Evolutionary conservation across 768 basidiomycete species (phyloP).

Genomic region (Pisolithus tinctorius): DNA sequence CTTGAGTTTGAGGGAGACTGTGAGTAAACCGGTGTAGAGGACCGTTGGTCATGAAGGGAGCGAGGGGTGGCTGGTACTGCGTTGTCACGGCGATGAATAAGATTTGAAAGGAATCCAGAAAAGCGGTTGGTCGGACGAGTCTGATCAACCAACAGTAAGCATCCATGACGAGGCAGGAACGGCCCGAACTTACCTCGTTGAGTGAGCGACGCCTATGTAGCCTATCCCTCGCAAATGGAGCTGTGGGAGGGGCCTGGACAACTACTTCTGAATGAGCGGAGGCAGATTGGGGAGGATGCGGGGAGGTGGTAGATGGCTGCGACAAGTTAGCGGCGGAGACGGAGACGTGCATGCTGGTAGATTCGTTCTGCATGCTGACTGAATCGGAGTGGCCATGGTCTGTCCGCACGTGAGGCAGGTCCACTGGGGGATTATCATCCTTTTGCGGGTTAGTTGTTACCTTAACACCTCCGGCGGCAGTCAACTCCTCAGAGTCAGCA

Average conservation of each 20-base stretch:
- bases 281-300: conserved; percentile 7
- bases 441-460: conserved; percentile 24
- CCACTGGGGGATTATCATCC: conserved; percentile 24
- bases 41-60: conserved; percentile 29
- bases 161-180: conserved; percentile 1
- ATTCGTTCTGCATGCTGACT: conserved; percentile 55
- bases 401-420: conserved; percentile 32
- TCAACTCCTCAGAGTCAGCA: conserved; percentile 10
- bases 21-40: conserved; percentile 20
- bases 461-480: conserved; percentile 19
- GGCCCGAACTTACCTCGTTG: conserved; percentile 43
- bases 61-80: conserved; percentile 21
- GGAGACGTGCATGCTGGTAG: conserved; percentile 41
- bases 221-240: conserved; percentile 28
- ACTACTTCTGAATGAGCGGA: conserved; percentile 1
- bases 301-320: conserved; percentile 30
- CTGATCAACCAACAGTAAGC: conserved; percentile 25
- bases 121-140: conserved; percentile 63
- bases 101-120: conserved; percentile 78
- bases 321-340: conserved; percentile 34
- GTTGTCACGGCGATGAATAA: conserved; percentile 67
- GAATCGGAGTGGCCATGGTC: conserved; percentile 39
- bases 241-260: conserved; percentile 11
- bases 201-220: conserved; percentile 43
- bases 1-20: conserved; percentile 38